Evolutionary conservation across 192 early-diverging fungal species (phyloP).

Genomic region (Lobosporangium transversale): DNA sequence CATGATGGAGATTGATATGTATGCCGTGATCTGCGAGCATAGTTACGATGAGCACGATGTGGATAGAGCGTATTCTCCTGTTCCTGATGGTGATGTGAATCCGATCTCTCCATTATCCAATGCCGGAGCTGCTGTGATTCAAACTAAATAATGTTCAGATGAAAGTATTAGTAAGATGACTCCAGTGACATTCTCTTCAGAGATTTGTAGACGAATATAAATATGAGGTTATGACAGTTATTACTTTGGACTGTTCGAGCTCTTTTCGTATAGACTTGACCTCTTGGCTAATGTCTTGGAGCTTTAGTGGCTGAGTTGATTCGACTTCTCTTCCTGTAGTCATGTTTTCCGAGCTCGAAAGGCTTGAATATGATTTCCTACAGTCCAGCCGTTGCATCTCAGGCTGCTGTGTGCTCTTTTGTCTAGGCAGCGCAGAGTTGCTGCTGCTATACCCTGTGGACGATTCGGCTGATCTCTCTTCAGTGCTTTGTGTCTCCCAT

Average conservation of each 20-base stretch:
- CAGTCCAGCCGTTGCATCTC: not conserved
- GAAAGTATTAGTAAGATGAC: not conserved
- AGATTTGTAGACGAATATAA: not conserved
- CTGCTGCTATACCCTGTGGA: too few relatives aligned
- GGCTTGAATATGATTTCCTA: not conserved
- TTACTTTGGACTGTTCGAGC: constrained; percentile 10
- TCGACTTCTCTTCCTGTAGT: not conserved
- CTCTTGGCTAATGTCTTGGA: not conserved
- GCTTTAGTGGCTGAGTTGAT: not conserved
- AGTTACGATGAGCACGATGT: too few relatives aligned
- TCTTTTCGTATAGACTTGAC: not conserved
- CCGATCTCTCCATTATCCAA: constrained; percentile 11
- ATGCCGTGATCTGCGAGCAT: not conserved
- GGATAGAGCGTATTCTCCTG: too few relatives aligned
- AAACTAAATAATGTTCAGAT: not conserved
- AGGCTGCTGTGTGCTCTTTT: too few relatives aligned
- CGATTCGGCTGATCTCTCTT: too few relatives aligned
- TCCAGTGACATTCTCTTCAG: not conserved
- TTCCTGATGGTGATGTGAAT: not conserved
- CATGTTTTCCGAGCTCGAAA: not conserved
- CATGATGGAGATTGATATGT: not conserved
- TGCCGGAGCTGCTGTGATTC: constrained; percentile 17
- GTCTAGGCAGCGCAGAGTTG: too few relatives aligned
- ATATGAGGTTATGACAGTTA: too few relatives aligned
- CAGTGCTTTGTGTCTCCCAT: too few relatives aligned